Evolutionary conservation across 108 stramenopile genomes (phyloP), one percentile per base, ranked within the genome.

Genomic region (Fistulifera pelliculosa): DNA sequence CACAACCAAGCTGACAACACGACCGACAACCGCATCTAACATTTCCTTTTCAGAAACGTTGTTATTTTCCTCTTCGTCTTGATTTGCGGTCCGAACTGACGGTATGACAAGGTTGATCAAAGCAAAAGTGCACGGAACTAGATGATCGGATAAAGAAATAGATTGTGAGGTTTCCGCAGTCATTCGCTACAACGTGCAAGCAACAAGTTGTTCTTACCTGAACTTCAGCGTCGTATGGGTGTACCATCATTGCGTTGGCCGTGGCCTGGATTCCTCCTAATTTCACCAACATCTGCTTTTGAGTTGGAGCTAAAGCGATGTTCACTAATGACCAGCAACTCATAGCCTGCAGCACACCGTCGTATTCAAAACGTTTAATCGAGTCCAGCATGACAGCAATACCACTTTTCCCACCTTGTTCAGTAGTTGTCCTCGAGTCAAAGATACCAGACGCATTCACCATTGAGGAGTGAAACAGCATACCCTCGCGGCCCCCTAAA

Each of bases 271-370:
- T 76, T 19, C 90, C 94, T 45, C 87, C 90, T 27, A 88, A 65
- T 41, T 72, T 68, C 1, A 93, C 74, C 11, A 95, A 63, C 44
- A 78, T 68, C 2, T 69, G 69, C 66, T 95, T 95, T 64, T 92
- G 92, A 15, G 74, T 58, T 26, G 89, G 85, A 35, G 81, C 84
- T 4, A 95, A 65, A 3, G 94, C 90, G 58, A 95, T 75, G 60
- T 95, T 95, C 31, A 95, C 94, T 61, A 95, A 54, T 11, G 84
- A 79, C 94, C 94, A 95, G 62, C 94, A 95, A 56, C 87, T 83
- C 94, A 93, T 93, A 22, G 94, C 90, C 60, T 91, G 91, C n/a
- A 91, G 79, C 15, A 70, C 52, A 23, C 70, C 85, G 54, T 90
- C 74, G 16, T 71, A 64, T 24, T 65, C 73, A 64, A 90, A 87